Percentiles rank a stretch among this genome's conserved stretches.
Evolutionary conservation across 2,329 filamentous ascomycete genomes (phyloP).

Genomic region (Microdochium trichocladiopsis): DNA sequence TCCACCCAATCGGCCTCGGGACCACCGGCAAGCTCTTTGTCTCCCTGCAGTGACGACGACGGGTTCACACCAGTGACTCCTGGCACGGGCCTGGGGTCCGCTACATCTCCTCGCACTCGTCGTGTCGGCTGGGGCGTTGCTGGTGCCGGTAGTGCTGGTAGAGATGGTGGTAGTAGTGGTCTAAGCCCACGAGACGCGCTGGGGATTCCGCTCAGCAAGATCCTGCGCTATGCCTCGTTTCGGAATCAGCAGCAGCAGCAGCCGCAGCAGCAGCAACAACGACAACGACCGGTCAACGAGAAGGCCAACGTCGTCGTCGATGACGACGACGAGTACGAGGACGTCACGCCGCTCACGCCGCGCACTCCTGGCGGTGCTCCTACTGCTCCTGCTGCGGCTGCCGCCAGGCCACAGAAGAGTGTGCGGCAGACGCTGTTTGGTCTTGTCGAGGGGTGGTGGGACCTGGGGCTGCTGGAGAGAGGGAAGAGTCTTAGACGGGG

Average conservation of each 20-base stretch:
- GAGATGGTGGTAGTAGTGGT: neutral
- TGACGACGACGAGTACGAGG: conserved; percentile 10
- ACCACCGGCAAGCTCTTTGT: too few species aligned
- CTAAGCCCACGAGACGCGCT: conserved; percentile 16
- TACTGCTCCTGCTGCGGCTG: neutral
- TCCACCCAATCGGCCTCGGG: neutral
- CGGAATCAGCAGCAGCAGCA: neutral
- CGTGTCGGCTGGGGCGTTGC: neutral
- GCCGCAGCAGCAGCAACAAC: neutral
- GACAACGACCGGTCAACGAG: too few species aligned
- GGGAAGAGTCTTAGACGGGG: conserved; percentile 26
- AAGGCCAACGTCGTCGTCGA: too few species aligned
- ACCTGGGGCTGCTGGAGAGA: conserved; percentile 37
- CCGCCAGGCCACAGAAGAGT: conserved; percentile 15
- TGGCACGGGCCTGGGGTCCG: neutral
- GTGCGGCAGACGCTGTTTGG: conserved; percentile 40
- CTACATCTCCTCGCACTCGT: neutral
- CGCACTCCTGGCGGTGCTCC: neutral
- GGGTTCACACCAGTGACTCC: conserved; percentile 20
- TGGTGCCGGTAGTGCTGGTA: neutral
- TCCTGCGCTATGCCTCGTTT: neutral
- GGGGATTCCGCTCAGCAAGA: conserved; percentile 16
- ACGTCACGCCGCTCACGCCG: conserved; percentile 16
- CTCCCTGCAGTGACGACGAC: conserved; percentile 10
- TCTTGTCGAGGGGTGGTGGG: conserved; percentile 48